A percentile compares a stretch with the other conserved stretches of the same genome.
These are phyloP conservation scores for Boletus rufocinnamomeus DNA, from an alignment of 768 basidiomycete genomes.

Conservation along the genomic window DNA sequence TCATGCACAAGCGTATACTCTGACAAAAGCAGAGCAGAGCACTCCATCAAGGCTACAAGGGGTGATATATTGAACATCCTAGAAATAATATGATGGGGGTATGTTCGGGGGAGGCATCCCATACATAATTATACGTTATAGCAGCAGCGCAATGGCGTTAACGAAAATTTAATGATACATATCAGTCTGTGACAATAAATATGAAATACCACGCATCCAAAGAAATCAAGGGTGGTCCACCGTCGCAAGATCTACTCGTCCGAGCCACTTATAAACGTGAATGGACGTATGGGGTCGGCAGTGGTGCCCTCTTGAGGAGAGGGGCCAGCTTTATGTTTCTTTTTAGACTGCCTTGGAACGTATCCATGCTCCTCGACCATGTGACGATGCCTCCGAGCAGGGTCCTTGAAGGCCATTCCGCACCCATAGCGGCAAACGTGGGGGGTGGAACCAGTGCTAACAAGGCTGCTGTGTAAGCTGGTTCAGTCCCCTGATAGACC, in stretches of 20 bases:
- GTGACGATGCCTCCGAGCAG: slow-evolving; percentile 63
- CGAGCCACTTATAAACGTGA: slow-evolving; percentile 34
- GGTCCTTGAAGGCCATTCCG: slow-evolving; percentile 59
- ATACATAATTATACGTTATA: slow-evolving; percentile 22
- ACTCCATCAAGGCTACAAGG: slow-evolving; percentile 23
- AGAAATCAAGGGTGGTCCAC: slow-evolving; percentile 5
- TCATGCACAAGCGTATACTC: background rate
- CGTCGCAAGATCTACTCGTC: slow-evolving; percentile 23
- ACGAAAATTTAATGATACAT: slow-evolving; percentile 29
- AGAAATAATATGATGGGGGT: slow-evolving; percentile 13
- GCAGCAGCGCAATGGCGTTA: slow-evolving; percentile 6
- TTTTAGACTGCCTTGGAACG: slow-evolving; percentile 45
- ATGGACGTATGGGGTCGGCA: slow-evolving; percentile 34
- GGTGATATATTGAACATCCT: slow-evolving; percentile 15
- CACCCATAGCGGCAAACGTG: slow-evolving; percentile 56
- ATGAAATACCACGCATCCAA: slow-evolving; percentile 19
- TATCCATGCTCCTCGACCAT: slow-evolving; percentile 55
- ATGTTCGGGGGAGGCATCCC: slow-evolving; percentile 12
- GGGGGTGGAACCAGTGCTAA: slow-evolving; percentile 58
- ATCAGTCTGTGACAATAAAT: slow-evolving; percentile 24
- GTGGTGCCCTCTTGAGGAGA: slow-evolving; percentile 28
- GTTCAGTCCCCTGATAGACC: background rate
- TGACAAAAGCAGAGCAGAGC: background rate
- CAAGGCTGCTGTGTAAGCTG: slow-evolving; percentile 15
- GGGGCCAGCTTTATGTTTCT: slow-evolving; percentile 43